Conservation (phyloP, 441 rosid genomes). For the Pelargonium myrrhifolium region DNA sequence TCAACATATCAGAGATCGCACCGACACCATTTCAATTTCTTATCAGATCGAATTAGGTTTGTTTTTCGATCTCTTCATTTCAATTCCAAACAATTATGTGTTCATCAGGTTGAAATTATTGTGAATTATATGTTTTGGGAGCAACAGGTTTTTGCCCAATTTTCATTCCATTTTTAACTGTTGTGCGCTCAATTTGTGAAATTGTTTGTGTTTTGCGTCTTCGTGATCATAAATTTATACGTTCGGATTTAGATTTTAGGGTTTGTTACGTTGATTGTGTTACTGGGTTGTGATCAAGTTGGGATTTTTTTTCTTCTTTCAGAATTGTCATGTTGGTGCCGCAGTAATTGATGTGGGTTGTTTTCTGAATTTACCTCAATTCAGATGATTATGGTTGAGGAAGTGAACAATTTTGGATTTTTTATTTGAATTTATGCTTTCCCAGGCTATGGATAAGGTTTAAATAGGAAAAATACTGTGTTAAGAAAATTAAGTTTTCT, state of each 20-base stretch:
- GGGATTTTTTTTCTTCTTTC: neutral
- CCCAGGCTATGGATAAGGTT: neutral
- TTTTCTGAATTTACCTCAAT: neutral
- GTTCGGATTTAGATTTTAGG: neutral
- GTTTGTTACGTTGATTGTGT: neutral
- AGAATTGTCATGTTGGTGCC: neutral
- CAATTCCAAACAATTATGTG: neutral
- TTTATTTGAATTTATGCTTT: neutral
- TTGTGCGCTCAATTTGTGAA: neutral
- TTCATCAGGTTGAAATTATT: neutral
- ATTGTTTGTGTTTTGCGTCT: neutral
- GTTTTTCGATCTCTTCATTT: slow-evolving; percentile 10
- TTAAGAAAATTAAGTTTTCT: too few relatives aligned
- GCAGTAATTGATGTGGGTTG: neutral
- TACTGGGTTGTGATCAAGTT: neutral
- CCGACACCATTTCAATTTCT: slow-evolving; percentile 23
- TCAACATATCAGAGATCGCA: slow-evolving; percentile 17
- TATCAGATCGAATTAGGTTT: slow-evolving; percentile 35
- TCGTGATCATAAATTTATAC: neutral
- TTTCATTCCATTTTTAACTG: neutral
- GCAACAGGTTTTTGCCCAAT: neutral
- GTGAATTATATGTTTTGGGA: neutral
- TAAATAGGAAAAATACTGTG: too few relatives aligned
- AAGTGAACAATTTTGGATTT: neutral
- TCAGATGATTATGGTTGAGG: neutral